phyloP scores from a whole-genome alignment of 2,329 filamentous ascomycete genomes.

The Phaeomoniella chlamydospora region DNA sequence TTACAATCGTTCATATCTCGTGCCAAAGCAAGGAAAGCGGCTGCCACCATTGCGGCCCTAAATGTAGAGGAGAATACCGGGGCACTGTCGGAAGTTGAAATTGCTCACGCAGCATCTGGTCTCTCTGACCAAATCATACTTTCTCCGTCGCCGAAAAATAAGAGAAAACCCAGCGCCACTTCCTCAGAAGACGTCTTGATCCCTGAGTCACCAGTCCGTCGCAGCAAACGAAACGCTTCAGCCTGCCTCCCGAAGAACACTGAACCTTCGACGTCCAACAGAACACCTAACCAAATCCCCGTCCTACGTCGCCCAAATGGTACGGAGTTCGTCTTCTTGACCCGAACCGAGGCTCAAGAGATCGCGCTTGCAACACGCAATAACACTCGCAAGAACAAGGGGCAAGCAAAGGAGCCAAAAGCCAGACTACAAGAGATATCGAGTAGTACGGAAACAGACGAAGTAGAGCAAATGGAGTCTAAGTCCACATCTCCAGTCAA shows the following conservation, averaged over 20 bases:
- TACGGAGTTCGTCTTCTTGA: constrained; percentile 27
- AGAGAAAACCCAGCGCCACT: background rate
- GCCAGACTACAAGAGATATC: constrained; percentile 13
- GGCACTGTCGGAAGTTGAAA: background rate
- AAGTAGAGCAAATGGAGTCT: background rate
- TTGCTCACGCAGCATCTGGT: background rate
- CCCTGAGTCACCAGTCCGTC: constrained; percentile 11
- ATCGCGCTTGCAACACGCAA: constrained; percentile 24
- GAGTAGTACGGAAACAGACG: background rate
- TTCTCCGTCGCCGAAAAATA: background rate
- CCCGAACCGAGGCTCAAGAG: constrained; percentile 22
- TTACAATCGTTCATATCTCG: constrained; percentile 11
- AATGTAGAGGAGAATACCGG: background rate
- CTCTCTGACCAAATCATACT: background rate
- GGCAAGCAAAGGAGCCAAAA: constrained; percentile 19
- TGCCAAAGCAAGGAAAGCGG: constrained; percentile 5
- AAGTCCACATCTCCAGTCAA: constrained; percentile 1
- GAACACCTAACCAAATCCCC: constrained; percentile 21
- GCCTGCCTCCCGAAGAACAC: constrained; percentile 12
- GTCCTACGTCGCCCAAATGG: constrained; percentile 26
- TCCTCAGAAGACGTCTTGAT: background rate
- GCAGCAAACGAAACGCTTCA: constrained; percentile 18
- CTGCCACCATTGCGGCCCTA: background rate
- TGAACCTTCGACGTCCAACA: constrained; percentile 8
- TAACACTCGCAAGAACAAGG: constrained; percentile 28